Conservation (phyloP, 2,329 filamentous ascomycete species). For the Aspergillus fructus region DNA sequence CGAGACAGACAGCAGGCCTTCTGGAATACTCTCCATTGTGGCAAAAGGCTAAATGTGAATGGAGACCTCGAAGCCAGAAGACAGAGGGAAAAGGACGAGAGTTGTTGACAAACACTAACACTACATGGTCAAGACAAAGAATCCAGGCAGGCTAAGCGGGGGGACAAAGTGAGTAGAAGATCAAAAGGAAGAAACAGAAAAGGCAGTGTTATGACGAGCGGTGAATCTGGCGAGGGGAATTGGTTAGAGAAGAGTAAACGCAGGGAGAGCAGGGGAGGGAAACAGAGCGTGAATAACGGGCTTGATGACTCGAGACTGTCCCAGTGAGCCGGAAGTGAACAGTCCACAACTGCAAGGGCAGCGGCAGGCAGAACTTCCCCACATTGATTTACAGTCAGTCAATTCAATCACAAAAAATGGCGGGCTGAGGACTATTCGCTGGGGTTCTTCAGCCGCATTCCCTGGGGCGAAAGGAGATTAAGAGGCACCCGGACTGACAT, state of each 20-base stretch:
- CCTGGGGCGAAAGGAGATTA: background rate
- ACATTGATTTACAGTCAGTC: background rate
- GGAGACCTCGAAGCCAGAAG: background rate
- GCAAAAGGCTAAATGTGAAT: background rate
- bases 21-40: slow-evolving; percentile 41
- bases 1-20: slow-evolving; percentile 44
- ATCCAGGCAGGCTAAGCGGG: background rate
- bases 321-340: background rate
- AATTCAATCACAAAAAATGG: background rate
- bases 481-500: background rate
- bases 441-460: background rate
- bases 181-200: background rate
- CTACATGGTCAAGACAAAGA: slow-evolving; percentile 15
- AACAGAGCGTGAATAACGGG: background rate
- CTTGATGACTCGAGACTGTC: background rate
- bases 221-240: slow-evolving; percentile 14
- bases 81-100: background rate
- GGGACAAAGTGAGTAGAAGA: background rate
- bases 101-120: background rate
- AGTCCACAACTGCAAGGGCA: slow-evolving; percentile 14
- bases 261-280: slow-evolving; percentile 13
- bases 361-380: background rate
- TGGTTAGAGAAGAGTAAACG: slow-evolving; percentile 13
- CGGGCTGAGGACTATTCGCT: background rate
- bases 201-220: slow-evolving; percentile 15